Evolutionary conservation across 2,329 filamentous ascomycete species (phyloP).

Genomic region (Penicillium paneum): DNA sequence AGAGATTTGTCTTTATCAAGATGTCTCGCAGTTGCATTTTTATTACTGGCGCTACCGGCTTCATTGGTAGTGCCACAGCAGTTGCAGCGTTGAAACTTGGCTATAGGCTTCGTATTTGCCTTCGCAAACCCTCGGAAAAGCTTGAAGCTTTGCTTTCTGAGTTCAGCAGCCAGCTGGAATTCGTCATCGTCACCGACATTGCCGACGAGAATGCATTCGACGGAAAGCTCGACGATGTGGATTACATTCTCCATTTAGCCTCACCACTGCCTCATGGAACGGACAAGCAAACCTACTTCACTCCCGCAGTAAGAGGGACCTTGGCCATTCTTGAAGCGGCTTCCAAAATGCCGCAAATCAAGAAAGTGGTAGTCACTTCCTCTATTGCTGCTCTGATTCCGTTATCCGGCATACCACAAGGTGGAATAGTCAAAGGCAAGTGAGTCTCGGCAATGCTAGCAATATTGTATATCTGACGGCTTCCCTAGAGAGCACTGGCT

Average conservation of each 20-base stretch:
- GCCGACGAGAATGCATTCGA: conserved; percentile 13
- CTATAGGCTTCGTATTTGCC: conserved; percentile 20
- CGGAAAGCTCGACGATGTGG: conserved; percentile 18
- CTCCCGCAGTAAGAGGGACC: conserved; percentile 23
- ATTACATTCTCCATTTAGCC: conserved; percentile 27
- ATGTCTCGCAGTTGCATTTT: no score
- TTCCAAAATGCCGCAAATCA: conserved; percentile 16
- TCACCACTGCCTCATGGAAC: conserved; percentile 20
- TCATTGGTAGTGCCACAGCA: conserved; percentile 23
- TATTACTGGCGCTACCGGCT: conserved; percentile 26
- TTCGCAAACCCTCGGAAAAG: conserved; percentile 15
- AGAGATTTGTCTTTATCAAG: no score
- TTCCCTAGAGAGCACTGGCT: conserved; percentile 20
- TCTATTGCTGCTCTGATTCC: conserved; percentile 20
- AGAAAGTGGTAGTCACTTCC: conserved; percentile 24
- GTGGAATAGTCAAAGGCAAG: conserved; percentile 21
- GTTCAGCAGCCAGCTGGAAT: conserved; percentile 17
- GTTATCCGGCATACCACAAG: conserved; percentile 13
- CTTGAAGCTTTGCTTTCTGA: conserved; percentile 10
- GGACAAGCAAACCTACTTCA: conserved; percentile 17
- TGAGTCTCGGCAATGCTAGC: no score
- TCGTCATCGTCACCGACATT: conserved; percentile 18
- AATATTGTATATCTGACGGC: background rate
- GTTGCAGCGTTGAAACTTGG: conserved; percentile 19
- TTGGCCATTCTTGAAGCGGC: conserved; percentile 16